Evolutionary conservation across 1,284 basidiomycete genomes (phyloP), one percentile per base, ranked within the genome.

Genomic region (Leccinum angustisporum): DNA sequence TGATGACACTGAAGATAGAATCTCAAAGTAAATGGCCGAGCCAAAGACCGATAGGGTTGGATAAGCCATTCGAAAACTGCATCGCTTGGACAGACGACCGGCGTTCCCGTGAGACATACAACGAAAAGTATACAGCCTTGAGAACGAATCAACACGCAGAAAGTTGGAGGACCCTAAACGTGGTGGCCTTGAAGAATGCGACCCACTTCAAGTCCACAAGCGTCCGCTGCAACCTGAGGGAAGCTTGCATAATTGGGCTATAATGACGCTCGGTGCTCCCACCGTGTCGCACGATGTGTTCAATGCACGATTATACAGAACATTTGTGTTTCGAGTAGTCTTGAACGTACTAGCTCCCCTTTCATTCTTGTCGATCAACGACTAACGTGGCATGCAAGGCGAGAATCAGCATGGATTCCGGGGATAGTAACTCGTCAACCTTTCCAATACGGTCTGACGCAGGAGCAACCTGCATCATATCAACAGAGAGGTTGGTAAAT

Each of bases 1-100:
- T 72, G 36, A 88, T 71, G 16, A 87, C 61, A 2, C 84, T 80
- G 66, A 84, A 83, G 4, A 90, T 81, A 0, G 85, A 78, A 70
- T 94, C 92, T 72, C 90, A 91, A 66, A 89, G 76, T 6, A 92
- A 79, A 73, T 94, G 91, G 0, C 91, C 91, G 2, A 92, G 77
- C 91, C 91, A 93, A 27, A 93, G 78, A 0, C 88, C 89, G 33
- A 85, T 73, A 5, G 91, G 90, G 59, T 89, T 80, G 5, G 86
- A 82, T 34, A 92, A 77, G 1, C 91, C 91, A 69, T 94, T 94
- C 36, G 88, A 91, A 31, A 89, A 76, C 64, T 90, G 87, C 88
- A 90, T 93, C 5, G 88, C 89, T 75, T 87, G 90, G 2, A 87
- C 89, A 48, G 83, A 85, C 8, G 86, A 87, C 51, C 81, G 80